These are phyloP conservation scores for Bryoerythrophyllum caledonicum DNA, from an alignment of 225 moss, liverwort and hornwort genomes.

Conservation along the genomic window DNA sequence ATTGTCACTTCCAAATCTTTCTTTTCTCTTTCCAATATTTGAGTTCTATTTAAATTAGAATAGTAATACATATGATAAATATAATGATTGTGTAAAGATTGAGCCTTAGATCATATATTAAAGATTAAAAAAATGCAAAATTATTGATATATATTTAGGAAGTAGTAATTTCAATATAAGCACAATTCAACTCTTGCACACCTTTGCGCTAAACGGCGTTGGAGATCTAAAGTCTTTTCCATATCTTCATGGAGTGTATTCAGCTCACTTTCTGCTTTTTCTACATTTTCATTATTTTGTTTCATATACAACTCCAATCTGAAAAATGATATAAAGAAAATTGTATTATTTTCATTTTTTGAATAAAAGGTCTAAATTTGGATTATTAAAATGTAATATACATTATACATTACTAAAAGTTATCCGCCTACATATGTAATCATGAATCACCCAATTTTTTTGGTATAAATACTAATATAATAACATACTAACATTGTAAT, in stretches of 20 bases:
- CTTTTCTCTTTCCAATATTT: constrained; percentile 79
- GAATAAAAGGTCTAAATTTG: rapidly evolving
- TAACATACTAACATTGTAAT: no score
- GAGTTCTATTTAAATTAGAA: constrained; percentile 43
- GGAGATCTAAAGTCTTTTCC: constrained; percentile 91
- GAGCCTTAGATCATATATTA: no score
- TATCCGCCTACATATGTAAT: rapidly evolving
- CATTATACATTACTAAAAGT: background rate
- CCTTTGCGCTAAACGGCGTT: constrained; percentile 88
- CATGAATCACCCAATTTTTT: background rate
- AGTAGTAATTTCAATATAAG: no score
- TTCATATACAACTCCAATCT: constrained; percentile 98
- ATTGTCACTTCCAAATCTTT: constrained; percentile 73
- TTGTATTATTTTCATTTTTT: background rate
- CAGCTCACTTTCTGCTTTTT: constrained; percentile 82
- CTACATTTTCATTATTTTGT: constrained; percentile 95
- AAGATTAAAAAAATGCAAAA: no score
- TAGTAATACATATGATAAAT: background rate
- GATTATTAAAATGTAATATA: no score
- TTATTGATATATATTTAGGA: no score
- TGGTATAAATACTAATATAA: background rate
- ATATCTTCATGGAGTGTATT: constrained; percentile 95
- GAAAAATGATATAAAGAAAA: background rate
- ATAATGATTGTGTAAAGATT: no score
- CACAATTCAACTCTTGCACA: background rate